These are phyloP conservation scores for Goffeauzyma gilvescens DNA, from an alignment of 768 basidiomycete species.

Conservation along the genomic window DNA sequence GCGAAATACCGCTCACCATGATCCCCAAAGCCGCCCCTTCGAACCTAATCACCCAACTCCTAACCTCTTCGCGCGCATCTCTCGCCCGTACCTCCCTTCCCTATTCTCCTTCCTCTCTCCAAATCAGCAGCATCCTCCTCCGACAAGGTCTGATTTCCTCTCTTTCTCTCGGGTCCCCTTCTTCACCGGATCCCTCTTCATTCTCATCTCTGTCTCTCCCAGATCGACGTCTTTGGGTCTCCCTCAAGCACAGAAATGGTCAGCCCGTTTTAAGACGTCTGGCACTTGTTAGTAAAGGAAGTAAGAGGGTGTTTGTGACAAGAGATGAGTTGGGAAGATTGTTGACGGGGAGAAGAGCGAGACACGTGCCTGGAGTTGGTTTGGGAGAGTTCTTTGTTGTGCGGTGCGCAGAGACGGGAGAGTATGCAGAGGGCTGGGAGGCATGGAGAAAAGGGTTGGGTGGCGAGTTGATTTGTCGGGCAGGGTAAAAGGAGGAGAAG, in stretches of 20 bases:
- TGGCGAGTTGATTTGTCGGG: slow-evolving; percentile 78
- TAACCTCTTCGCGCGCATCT: slow-evolving; percentile 79
- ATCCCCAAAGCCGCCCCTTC: slow-evolving; percentile 36
- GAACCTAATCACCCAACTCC: slow-evolving; percentile 72
- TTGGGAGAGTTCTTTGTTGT: slow-evolving; percentile 88
- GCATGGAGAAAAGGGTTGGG: slow-evolving; percentile 56
- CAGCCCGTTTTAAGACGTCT: slow-evolving; percentile 61
- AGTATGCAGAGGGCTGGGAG: slow-evolving; percentile 80
- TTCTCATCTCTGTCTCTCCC: slow-evolving; percentile 46
- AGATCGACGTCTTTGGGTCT: slow-evolving; percentile 73
- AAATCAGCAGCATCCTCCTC: slow-evolving; percentile 77
- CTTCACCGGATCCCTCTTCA: slow-evolving; percentile 43
- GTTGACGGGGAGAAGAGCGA: slow-evolving; percentile 62
- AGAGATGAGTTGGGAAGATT: slow-evolving; percentile 52
- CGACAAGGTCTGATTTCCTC: slow-evolving; percentile 71
- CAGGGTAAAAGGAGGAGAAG: too few relatives aligned
- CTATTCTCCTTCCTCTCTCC: slow-evolving; percentile 75
- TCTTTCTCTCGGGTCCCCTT: slow-evolving; percentile 48
- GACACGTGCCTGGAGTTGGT: slow-evolving; percentile 61
- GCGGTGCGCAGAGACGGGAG: slow-evolving; percentile 39
- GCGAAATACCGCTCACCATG: not conserved
- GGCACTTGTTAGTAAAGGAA: slow-evolving; percentile 66
- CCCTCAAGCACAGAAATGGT: slow-evolving; percentile 83
- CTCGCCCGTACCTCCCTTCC: slow-evolving; percentile 56
- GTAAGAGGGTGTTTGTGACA: slow-evolving; percentile 58